Evolutionary conservation across 495 filamentous ascomycete species (phyloP).

Genomic region (Podospora fimiseda): DNA sequence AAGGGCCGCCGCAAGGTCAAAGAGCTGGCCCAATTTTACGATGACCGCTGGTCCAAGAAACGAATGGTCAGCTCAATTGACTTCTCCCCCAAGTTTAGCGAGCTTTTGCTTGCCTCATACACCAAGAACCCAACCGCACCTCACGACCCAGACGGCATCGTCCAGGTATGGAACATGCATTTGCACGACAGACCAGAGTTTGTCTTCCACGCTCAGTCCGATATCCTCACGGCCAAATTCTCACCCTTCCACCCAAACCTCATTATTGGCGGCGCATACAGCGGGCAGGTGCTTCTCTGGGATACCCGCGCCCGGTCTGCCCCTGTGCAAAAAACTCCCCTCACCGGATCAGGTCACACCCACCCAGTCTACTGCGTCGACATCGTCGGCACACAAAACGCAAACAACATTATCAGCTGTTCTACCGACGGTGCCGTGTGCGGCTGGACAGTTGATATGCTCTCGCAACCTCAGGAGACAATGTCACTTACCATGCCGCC

Average conservation of each 20-base stretch:
- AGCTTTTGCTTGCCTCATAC: constrained; percentile 87
- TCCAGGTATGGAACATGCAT: constrained; percentile 96
- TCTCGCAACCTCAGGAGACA: constrained; percentile 88
- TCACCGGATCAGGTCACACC: constrained; percentile 88
- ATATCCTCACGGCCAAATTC: constrained; percentile 92
- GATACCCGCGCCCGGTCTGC: constrained; percentile 83
- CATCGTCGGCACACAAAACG: constrained; percentile 95
- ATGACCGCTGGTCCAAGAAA: constrained; percentile 94
- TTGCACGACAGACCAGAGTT: constrained; percentile 91
- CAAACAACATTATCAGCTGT: constrained; percentile 92
- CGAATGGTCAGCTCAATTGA: constrained; percentile 89
- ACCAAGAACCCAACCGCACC: constrained; percentile 94
- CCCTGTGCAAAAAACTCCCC: constrained; percentile 90
- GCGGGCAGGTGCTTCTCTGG: constrained; percentile 96
- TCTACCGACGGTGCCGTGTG: constrained; percentile 96
- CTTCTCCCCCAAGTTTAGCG: constrained; percentile 92
- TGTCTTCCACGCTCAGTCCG: constrained; percentile 91
- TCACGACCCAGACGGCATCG: constrained; percentile 88
- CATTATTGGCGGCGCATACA: constrained; percentile 91
- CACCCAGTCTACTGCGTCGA: constrained; percentile 95
- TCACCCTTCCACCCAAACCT: constrained; percentile 95
- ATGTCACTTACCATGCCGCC: constrained; percentile 80
- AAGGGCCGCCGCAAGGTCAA: constrained; percentile 75
- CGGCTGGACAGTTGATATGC: constrained; percentile 95
- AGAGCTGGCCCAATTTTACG: constrained; percentile 87